Base-by-base conservation (phyloP, 169 alveolate species). In the Blepharisma undulans region DNA sequence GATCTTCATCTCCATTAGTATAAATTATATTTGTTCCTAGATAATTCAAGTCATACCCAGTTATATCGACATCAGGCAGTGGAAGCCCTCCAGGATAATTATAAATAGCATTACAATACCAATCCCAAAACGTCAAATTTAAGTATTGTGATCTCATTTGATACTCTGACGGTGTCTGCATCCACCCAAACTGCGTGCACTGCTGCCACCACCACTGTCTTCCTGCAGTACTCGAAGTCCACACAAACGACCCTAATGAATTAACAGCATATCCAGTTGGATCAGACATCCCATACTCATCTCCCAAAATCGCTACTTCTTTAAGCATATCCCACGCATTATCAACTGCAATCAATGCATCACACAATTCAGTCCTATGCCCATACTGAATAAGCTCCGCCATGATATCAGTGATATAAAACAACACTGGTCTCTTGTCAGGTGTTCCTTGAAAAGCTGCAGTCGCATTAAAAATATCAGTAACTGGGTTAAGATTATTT, bases 1-100 rank as follows among this genome's bases (percentile, higher is more conserved):
- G 97, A 87, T 95, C 97, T 90, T 95, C 96, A 14, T 66, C 93
- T 29, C 95, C 95, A 87, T 94, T 94, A 18, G 93, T 91, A 84
- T 94, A 93, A 88, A 93, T 84, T 27, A 93, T 91, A 71, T 95
- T 94, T n/a, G 88, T 87, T 22, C 92, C 95, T 30, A 71, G 36
- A 29, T 93, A 74, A 8, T 89, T 79, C 72, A 78, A 12, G 14
- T 78, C 34, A 32, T 59, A 78, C 25, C 88, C 91, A 74, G 94
- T 89, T 5, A 71, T 74, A n/a, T 84, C 90, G 0, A 81, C 87
- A 59, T 91, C 76, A 29, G 97, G 95, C 59, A 84, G 81, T 27
- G 87, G 82, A 14, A 72, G 87, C 1, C 71, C 71, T 6, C 87
- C 72, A 0, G 81, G 93, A 1, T 34, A 18, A 21, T 90, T 94